These are phyloP conservation scores for Sarocladium brachiariae DNA, from an alignment of 2,329 filamentous ascomycete species.

Conservation along the genomic window DNA sequence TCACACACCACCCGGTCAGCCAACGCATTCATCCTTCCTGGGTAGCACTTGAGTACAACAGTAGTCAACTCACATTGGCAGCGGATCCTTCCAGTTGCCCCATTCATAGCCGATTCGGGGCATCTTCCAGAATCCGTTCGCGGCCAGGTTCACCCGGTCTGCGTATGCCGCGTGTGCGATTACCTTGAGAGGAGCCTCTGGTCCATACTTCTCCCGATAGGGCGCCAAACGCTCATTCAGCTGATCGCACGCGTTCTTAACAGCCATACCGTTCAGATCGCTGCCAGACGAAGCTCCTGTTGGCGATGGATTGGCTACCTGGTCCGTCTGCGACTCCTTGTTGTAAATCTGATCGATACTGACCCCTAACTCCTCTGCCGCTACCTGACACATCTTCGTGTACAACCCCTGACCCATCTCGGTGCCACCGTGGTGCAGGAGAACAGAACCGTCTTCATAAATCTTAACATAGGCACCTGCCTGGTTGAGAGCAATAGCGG, in stretches of 20 bases:
- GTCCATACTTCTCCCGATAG: conserved; percentile 71
- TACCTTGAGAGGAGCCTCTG: conserved; percentile 68
- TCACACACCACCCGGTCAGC: background rate
- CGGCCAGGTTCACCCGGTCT: conserved; percentile 81
- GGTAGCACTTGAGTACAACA: no score
- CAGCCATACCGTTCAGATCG: conserved; percentile 84
- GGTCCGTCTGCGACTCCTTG: conserved; percentile 84
- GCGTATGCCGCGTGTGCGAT: conserved; percentile 62
- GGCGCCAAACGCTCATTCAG: conserved; percentile 74
- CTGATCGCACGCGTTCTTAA: conserved; percentile 79
- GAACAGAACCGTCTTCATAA: conserved; percentile 81
- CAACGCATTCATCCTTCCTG: no score
- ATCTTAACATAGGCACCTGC: conserved; percentile 86
- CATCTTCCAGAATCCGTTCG: conserved; percentile 87
- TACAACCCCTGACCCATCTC: conserved; percentile 94
- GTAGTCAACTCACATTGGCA: conserved; percentile 1
- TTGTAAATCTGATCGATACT: conserved; percentile 72
- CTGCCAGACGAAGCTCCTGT: conserved; percentile 84
- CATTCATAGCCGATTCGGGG: conserved; percentile 87
- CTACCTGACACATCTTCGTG: conserved; percentile 89
- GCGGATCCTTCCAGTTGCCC: conserved; percentile 55
- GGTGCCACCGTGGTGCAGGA: conserved; percentile 83
- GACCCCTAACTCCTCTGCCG: conserved; percentile 73
- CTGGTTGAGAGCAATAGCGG: conserved; percentile 83
- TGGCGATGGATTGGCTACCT: conserved; percentile 79